Evolutionary conservation across 495 filamentous ascomycete species (phyloP), one percentile per base, ranked within the genome.

Genomic region (Penicillium paxilli): DNA sequence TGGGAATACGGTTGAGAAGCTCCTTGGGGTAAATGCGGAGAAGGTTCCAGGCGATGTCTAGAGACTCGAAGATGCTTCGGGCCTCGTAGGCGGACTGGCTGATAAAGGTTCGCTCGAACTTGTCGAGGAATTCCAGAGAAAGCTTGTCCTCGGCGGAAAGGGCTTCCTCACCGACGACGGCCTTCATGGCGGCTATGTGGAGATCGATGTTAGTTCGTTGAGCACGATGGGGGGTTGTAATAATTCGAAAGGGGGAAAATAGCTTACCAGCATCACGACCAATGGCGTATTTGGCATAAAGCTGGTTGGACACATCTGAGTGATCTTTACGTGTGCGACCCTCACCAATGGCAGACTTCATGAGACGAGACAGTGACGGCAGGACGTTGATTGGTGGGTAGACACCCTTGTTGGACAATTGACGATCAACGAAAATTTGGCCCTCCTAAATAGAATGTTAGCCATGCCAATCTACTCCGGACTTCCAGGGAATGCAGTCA

Each of bases 251-350:
- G n/a, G n/a, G 40, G 16, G 38, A 14, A 11, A 0, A 55, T 35
- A 44, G 64, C 76, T 67, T 58, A 80, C 77, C 77, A 32, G 93
- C 94, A 68, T 99, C 94, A 78, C 91, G 90, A 68, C 94, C 94
- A 66, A 99, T 98, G 71, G 94, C 94, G 72, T 99, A 99, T 78
- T 99, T 99, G 70, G 94, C 94, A 73, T 99, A 99, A 53, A 99
- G 84, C 79, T 99, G 94, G 80, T 98, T 98, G 52, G 95, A 98
- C 32, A 99, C 94, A 73, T 99, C 94, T 52, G 89, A 88, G 75
- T 99, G 94, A 68, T 99, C 94, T 74, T 89, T 90, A 57, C 94
- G 87, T 3, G 94, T 98, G 77, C 88, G 93, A 56, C 89, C 90
- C 74, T 96, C 91, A 66, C 95, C 95, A 60, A 99, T 99, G 65